Evolutionary conservation across 495 filamentous ascomycete genomes (phyloP).

Genomic region (Penicillium lagena): DNA sequence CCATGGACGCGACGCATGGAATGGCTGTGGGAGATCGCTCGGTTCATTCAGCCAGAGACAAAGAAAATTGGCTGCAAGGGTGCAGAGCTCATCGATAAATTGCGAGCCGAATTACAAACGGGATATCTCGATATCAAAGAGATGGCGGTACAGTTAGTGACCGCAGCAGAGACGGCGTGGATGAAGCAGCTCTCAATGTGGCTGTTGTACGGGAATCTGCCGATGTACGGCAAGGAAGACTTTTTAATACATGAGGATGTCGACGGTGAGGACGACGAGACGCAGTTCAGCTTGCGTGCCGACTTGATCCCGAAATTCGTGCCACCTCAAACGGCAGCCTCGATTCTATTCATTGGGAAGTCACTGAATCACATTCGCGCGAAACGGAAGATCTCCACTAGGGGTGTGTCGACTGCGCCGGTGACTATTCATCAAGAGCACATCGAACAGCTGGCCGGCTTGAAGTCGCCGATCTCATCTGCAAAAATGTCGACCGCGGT

Average conservation of each 20-base stretch:
- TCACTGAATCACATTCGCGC: conserved; percentile 74
- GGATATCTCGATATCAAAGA: conserved; percentile 82
- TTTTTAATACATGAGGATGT: conserved; percentile 66
- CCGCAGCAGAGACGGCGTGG: conserved; percentile 82
- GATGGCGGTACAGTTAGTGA: conserved; percentile 61
- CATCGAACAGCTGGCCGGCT: conserved; percentile 60
- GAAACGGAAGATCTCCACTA: conserved; percentile 31
- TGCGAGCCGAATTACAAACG: conserved; percentile 72
- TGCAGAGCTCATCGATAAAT: conserved; percentile 65
- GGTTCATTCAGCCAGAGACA: conserved; percentile 51
- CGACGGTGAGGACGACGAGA: conserved; percentile 23
- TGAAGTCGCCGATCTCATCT: conserved; percentile 67
- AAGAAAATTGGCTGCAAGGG: conserved; percentile 43
- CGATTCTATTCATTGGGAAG: conserved; percentile 85
- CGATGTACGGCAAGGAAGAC: conserved; percentile 63
- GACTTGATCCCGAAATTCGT: conserved; percentile 73
- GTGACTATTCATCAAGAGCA: conserved; percentile 65
- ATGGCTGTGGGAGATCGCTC: conserved; percentile 72
- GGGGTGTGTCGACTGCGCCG: conserved; percentile 35
- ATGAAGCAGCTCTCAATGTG: conserved; percentile 82
- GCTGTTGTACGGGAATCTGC: conserved; percentile 81
- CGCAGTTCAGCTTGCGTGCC: conserved; percentile 49
- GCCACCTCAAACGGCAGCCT: conserved; percentile 62
- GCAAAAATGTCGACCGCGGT: conserved; percentile 64
- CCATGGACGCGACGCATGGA: conserved; percentile 78